Evolutionary conservation across 106 monocot genomes (phyloP).

Genomic region (Chionographis japonica): DNA sequence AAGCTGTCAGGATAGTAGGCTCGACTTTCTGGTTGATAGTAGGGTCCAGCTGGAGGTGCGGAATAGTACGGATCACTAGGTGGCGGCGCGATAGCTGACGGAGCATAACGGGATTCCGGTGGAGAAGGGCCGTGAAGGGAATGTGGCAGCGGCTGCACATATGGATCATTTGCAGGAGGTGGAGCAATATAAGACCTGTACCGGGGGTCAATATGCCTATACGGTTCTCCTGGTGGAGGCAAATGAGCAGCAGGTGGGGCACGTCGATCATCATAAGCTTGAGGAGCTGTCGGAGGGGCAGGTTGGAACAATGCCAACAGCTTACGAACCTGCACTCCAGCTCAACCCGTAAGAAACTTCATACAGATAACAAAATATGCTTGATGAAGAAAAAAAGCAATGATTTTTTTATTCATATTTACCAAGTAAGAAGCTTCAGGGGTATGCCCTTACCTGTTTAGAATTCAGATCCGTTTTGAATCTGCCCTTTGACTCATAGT

Average conservation of each 20-base stretch:
- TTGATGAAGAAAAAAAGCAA: too few species aligned
- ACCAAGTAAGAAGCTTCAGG: background rate
- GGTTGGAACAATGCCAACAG: slow-evolving; percentile 47
- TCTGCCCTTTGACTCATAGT: slow-evolving; percentile 45
- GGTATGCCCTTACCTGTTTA: slow-evolving; percentile 30
- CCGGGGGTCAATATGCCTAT: slow-evolving; percentile 13
- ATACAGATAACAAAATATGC: background rate
- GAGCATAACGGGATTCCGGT: background rate
- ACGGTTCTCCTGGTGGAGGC: slow-evolving; percentile 8
- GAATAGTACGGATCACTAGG: slow-evolving; percentile 11
- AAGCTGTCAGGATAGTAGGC: slow-evolving; percentile 9
- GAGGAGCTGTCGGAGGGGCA: slow-evolving; percentile 7
- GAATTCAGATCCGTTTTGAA: slow-evolving; percentile 54
- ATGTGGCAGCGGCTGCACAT: slow-evolving; percentile 2
- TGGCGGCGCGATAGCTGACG: background rate
- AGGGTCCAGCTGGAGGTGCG: slow-evolving; percentile 5
- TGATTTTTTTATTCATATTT: too few species aligned
- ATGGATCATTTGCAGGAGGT: background rate
- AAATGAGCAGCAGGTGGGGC: slow-evolving; percentile 5
- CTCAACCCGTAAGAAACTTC: background rate
- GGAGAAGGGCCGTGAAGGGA: background rate
- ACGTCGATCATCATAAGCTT: slow-evolving; percentile 7
- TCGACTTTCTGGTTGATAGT: slow-evolving; percentile 8
- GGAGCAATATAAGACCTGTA: background rate
- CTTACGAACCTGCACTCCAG: slow-evolving; percentile 36